Base-by-base conservation (phyloP, 2,329 filamentous ascomycete genomes). In the Microthyrium microscopicum region DNA sequence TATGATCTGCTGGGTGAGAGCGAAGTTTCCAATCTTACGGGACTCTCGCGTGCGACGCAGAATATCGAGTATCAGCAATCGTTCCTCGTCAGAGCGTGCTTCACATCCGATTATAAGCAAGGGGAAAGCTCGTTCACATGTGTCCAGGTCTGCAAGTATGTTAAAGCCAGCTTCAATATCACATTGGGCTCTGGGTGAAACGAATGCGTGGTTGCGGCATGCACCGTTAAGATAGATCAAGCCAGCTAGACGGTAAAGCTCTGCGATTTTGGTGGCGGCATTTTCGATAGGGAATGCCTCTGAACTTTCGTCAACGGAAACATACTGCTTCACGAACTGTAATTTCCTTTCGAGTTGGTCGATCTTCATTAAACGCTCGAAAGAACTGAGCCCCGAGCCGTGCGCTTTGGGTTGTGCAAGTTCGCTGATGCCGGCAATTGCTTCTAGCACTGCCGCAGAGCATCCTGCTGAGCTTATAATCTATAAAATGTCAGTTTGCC, bases 81-180 rank as follows among this genome's bases (percentile, higher is more conserved):
- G 41, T 36, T 43, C 40, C 16, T 34, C 37, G 40, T 49, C 47
- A 33, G 35, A 41, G 26, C 44, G 39, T 29, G 47, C 47, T 34
- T 49, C 47, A 33, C 47, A 49, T 31, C 43, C 41, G 29, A 48
- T 35, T 37, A 50, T 43, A 25, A 48, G 41, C 12, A 50, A 36
- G 28, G 47, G 45, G 37, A 48, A 46, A 13, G 42, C 37, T 7
- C 37, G 35, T 20, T 46, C 39, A 36, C 43, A 49, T 15, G 38
- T 47, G 18, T 47, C 26, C 22, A 47, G 31, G 9, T 34, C 28
- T 12, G 37, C 34, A 18, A 50, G 34, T n/a, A 42, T 30, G 3
- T 7, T 17, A 21, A 41, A 42, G 6, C 38, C 40, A 11, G 33
- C 35, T n/a, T 31, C 18, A 8, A 40, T 29, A 1, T 36, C 12